These are phyloP conservation scores for Posidonia oceanica DNA, from an alignment of 116 monocot species.

Conservation along the genomic window DNA sequence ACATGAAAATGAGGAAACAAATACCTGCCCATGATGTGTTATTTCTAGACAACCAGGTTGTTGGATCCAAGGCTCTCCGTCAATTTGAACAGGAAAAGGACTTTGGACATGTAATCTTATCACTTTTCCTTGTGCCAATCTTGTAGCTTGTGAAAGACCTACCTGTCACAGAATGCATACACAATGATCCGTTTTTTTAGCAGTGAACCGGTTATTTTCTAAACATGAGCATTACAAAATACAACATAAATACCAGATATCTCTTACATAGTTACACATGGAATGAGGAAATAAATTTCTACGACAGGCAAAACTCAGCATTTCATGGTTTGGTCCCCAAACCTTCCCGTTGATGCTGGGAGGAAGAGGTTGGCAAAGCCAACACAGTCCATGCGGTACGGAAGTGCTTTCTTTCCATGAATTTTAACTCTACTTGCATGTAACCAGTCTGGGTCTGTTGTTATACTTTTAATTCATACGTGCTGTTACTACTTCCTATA, in stretches of 20 bases:
- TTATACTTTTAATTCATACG: too few species aligned
- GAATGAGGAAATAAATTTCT: too few species aligned
- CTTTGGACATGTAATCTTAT: conserved; percentile 45
- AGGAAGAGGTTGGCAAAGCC: too few species aligned
- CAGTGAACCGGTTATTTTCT: not conserved
- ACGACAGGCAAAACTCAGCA: too few species aligned
- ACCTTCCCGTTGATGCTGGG: too few species aligned
- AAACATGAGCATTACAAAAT: not conserved
- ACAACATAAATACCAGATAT: not conserved
- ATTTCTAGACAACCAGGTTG: conserved; percentile 78
- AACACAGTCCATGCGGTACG: too few species aligned
- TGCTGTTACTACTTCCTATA: too few species aligned
- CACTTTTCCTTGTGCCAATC: conserved; percentile 70
- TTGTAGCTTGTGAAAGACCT: conserved; percentile 77
- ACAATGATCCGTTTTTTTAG: not conserved
- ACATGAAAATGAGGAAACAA: not conserved
- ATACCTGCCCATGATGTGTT: conserved; percentile 82
- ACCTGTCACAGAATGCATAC: conserved; percentile 28
- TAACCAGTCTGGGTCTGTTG: too few species aligned
- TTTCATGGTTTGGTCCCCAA: too few species aligned
- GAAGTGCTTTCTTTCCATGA: too few species aligned
- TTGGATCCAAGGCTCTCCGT: conserved; percentile 94
- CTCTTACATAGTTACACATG: not conserved
- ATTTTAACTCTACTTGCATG: too few species aligned
- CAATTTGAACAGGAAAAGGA: conserved; percentile 85